Base-by-base conservation (phyloP, 2,329 filamentous ascomycete genomes). In the Didymellaceae sp. region DNA sequence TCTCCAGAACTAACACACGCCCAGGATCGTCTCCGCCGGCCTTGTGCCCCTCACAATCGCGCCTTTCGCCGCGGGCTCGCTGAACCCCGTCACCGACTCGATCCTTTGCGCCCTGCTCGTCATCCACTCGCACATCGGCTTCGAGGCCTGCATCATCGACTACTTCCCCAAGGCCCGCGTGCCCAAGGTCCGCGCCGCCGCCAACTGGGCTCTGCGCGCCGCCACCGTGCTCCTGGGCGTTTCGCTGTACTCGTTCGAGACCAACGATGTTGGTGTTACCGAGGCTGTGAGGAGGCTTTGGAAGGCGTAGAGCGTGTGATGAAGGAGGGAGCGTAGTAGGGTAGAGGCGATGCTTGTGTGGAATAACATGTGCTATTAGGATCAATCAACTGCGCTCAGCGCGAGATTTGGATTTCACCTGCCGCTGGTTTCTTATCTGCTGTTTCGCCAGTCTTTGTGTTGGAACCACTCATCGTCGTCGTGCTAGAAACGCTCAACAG, bases 181-280 rank as follows among this genome's bases (percentile, higher is more conserved):
- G 62, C 90, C 91, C 41, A 84, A 82, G 60, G 76, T 84, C 54
- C 84, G 85, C 72, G 86, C 84, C 70, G 45, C 79, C n/a, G 81
- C 86, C 72, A 84, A 83, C 74, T 97, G 91, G 91, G 79, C 81
- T 28, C 84, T 97, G 57, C 91, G 92, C 68, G 77, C 81, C 35
- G 86, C 84, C 53, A 97, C 95, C 9, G 80, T 93, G 51, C 79
- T 90, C 43, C 90, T 92, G 57, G 91, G 89, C 41, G 82, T 96
- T 60, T 92, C 92, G 50, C 82, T 97, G 68, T 99, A 99, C 78
- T 93, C 97, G 77, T 97, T 97, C 68, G 94, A 99, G 86, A 99
- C 94, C 24, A 97, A 97, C 71, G 94, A 99, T 64, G 91, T 99
- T 43, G 94, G 94, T 61, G 75, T 99, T 53, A 96, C 91, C 7